phyloP scores from a whole-genome alignment of 192 early-diverging fungal genomes.

The Coemansia sp. region DNA sequence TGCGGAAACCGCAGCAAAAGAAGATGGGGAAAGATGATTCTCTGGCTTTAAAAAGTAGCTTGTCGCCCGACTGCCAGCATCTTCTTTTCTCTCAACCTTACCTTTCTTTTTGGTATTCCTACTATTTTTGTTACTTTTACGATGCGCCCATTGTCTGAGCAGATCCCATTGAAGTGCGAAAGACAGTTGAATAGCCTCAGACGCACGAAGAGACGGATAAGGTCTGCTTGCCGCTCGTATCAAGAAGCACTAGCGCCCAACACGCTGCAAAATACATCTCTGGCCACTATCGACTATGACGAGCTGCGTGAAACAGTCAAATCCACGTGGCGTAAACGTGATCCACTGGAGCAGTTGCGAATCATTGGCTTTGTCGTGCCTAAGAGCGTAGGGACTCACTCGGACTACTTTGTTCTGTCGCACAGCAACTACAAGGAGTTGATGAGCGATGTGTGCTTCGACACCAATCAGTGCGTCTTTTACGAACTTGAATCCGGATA shows the following conservation, averaged over 20 bases:
- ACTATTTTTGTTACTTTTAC: neutral
- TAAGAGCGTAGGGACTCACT: slow-evolving; percentile 2
- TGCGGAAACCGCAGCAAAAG: neutral
- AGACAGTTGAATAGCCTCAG: neutral
- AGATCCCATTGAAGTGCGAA: neutral
- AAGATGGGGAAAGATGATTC: neutral
- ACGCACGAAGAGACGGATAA: neutral
- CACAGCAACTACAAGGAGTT: slow-evolving; percentile 22
- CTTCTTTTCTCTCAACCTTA: neutral
- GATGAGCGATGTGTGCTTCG: neutral
- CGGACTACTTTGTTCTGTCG: slow-evolving; percentile 12
- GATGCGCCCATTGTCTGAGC: neutral
- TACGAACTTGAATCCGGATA: slow-evolving; percentile 30
- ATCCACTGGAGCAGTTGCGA: slow-evolving; percentile 13
- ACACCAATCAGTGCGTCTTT: slow-evolving; percentile 15
- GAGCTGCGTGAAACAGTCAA: slow-evolving; percentile 37
- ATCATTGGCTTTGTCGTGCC: slow-evolving; percentile 33
- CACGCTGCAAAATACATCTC: neutral
- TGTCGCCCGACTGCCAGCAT: neutral
- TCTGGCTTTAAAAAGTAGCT: neutral
- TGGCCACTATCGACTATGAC: slow-evolving; percentile 15
- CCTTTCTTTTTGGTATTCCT: neutral
- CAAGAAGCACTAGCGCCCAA: neutral
- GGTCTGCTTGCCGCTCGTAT: neutral
- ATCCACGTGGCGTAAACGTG: slow-evolving; percentile 31